Conservation (phyloP, 2,329 filamentous ascomycete species). For the Hypoxylon sp. region DNA sequence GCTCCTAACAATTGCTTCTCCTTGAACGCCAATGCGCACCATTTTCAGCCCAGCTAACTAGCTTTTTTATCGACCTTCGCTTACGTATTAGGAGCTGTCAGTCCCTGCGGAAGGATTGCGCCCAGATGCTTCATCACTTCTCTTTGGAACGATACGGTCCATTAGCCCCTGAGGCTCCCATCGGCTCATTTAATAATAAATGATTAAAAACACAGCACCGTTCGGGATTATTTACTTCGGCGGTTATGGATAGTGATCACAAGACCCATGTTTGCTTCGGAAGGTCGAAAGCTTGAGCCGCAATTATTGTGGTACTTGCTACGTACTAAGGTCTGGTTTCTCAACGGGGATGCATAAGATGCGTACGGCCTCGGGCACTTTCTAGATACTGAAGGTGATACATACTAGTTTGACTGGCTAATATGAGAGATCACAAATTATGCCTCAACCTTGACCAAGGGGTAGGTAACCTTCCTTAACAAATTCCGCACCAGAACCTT, state of each 20-base stretch:
- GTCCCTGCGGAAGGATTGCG: constrained; percentile 16
- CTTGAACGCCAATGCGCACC: constrained; percentile 34
- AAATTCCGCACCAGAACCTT: constrained; percentile 36
- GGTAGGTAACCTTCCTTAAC: constrained; percentile 25
- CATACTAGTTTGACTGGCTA: constrained; percentile 2
- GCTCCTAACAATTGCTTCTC: constrained; percentile 14
- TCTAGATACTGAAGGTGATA: constrained; percentile 5
- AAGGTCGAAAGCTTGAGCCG: constrained; percentile 38
- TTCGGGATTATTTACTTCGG: constrained; percentile 33
- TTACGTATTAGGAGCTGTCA: constrained; percentile 31
- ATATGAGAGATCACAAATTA: constrained; percentile 23
- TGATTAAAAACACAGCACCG: not conserved
- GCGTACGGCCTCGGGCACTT: constrained; percentile 15
- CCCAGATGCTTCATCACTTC: constrained; percentile 18
- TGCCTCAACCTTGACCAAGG: constrained; percentile 24
- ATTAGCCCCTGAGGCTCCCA: constrained; percentile 6
- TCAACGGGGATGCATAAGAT: constrained; percentile 18
- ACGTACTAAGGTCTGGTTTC: constrained; percentile 12
- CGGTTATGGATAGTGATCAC: constrained; percentile 23
- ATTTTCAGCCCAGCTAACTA: constrained; percentile 35
- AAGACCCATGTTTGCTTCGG: constrained; percentile 36
- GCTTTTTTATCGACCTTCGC: constrained; percentile 21
- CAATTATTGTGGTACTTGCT: constrained; percentile 26
- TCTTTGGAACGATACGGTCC: constrained; percentile 8
- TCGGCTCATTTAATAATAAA: constrained; percentile 10